These are phyloP conservation scores for Backusella psychrophila DNA, from an alignment of 192 early-diverging fungal species.

Conservation along the genomic window DNA sequence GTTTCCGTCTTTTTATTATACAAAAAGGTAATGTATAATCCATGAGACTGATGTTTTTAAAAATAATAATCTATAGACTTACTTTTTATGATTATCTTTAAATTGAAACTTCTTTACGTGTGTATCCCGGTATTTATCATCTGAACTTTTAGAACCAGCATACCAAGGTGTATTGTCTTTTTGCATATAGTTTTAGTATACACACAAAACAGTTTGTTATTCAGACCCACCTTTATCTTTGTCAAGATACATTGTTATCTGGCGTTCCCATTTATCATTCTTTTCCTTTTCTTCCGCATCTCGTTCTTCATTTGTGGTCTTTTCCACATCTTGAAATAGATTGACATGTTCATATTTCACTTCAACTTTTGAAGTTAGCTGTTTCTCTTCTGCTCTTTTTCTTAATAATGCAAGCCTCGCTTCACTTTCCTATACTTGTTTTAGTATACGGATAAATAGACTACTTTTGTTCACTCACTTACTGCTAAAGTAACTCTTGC, in stretches of 20 bases:
- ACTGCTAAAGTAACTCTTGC: constrained; percentile 55
- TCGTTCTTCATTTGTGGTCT: constrained; percentile 47
- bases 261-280: constrained; percentile 51
- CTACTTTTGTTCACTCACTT: constrained; percentile 30
- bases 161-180: constrained; percentile 36
- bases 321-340: background rate
- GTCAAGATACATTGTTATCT: constrained; percentile 69
- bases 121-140: constrained; percentile 17
- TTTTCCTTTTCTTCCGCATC: constrained; percentile 55
- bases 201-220: too few species aligned
- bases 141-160: background rate
- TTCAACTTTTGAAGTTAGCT: background rate
- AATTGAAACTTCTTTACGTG: constrained; percentile 7
- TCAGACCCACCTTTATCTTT: constrained; percentile 34
- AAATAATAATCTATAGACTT: background rate
- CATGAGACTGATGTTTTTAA: background rate
- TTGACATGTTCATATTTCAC: background rate
- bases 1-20: constrained; percentile 6
- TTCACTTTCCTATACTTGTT: constrained; percentile 53
- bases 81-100: constrained; percentile 17
- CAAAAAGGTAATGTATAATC: background rate
- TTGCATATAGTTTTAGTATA: background rate
- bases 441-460: background rate
- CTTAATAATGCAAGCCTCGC: constrained; percentile 52
- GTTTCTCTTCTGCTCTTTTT: constrained; percentile 36